Evolutionary conservation across 352 stramenopile genomes (phyloP).

Genomic region (Thalassiosira allenii): DNA sequence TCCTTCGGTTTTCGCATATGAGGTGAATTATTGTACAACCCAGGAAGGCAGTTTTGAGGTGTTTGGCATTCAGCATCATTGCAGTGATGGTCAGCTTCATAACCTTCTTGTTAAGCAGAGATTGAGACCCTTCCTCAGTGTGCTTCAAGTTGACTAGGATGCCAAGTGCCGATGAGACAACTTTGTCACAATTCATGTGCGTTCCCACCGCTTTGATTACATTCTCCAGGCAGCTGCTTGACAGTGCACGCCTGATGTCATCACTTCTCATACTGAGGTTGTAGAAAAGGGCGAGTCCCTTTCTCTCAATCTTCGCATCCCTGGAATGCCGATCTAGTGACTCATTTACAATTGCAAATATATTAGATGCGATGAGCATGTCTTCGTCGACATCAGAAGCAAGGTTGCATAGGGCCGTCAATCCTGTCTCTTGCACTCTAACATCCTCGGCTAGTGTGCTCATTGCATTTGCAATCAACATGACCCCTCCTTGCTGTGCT

Average conservation of each 20-base stretch:
- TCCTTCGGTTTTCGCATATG: constrained; percentile 26
- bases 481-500: constrained; percentile 52
- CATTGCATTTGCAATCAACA: constrained; percentile 58
- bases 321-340: constrained; percentile 38
- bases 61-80: constrained; percentile 64
- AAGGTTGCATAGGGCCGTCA: constrained; percentile 52
- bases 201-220: constrained; percentile 47
- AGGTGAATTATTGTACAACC: constrained; percentile 61
- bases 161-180: constrained; percentile 46
- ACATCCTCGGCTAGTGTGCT: constrained; percentile 27
- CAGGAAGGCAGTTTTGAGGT: constrained; percentile 60
- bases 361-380: constrained; percentile 35
- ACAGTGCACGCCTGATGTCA: constrained; percentile 38
- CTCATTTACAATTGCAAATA: constrained; percentile 44
- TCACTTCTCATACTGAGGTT: constrained; percentile 60
- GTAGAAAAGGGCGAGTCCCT: constrained; percentile 59
- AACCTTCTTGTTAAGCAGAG: constrained; percentile 30
- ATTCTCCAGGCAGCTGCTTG: constrained; percentile 46
- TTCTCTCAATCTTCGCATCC: constrained; percentile 39
- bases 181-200: constrained; percentile 30
- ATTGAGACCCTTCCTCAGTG: constrained; percentile 33
- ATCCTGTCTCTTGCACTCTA: constrained; percentile 43
- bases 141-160: constrained; percentile 53
- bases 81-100: constrained; percentile 53
- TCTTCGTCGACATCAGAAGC: constrained; percentile 57